phyloP scores from a whole-genome alignment of 2,329 filamentous ascomycete species.

The Mycocentrospora acerina region DNA sequence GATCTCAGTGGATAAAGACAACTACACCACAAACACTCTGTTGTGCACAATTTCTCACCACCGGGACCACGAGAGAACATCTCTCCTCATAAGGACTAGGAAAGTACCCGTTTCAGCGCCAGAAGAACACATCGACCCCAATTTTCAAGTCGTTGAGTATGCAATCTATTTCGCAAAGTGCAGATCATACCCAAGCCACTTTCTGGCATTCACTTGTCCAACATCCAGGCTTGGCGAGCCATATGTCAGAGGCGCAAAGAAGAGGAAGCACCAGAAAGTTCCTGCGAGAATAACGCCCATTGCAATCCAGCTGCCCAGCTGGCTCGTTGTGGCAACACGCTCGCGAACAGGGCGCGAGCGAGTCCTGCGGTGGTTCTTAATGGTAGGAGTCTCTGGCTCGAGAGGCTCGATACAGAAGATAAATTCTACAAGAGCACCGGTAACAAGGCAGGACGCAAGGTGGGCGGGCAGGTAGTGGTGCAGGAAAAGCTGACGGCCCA shows the following conservation, averaged over 20 bases:
- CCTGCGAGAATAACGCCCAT: conserved; percentile 67
- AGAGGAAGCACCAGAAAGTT: conserved; percentile 79
- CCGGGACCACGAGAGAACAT: too few relatives aligned
- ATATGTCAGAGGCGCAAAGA: conserved; percentile 94
- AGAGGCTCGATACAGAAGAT: conserved; percentile 86
- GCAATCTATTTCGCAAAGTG: conserved; percentile 88
- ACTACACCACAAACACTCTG: too few relatives aligned
- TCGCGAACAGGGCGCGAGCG: conserved; percentile 76
- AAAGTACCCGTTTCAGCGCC: too few relatives aligned
- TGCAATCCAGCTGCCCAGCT: conserved; percentile 78
- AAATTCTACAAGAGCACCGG: conserved; percentile 90
- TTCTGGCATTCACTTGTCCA: conserved; percentile 75
- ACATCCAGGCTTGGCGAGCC: conserved; percentile 86
- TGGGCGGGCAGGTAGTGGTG: conserved; percentile 97
- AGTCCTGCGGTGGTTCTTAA: conserved; percentile 38
- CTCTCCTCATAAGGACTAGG: too few relatives aligned
- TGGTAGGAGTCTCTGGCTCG: conserved; percentile 48
- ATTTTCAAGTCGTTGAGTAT: not conserved
- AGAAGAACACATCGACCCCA: too few relatives aligned
- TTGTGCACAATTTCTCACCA: too few relatives aligned
- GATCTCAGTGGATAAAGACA: too few relatives aligned
- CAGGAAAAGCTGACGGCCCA: conserved; percentile 96
- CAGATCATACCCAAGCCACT: conserved; percentile 96
- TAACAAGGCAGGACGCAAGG: conserved; percentile 84
- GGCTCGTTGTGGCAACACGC: conserved; percentile 75